phyloP scores from a whole-genome alignment of 2,329 filamentous ascomycete species.

The Epichloe brachyelytri region DNA sequence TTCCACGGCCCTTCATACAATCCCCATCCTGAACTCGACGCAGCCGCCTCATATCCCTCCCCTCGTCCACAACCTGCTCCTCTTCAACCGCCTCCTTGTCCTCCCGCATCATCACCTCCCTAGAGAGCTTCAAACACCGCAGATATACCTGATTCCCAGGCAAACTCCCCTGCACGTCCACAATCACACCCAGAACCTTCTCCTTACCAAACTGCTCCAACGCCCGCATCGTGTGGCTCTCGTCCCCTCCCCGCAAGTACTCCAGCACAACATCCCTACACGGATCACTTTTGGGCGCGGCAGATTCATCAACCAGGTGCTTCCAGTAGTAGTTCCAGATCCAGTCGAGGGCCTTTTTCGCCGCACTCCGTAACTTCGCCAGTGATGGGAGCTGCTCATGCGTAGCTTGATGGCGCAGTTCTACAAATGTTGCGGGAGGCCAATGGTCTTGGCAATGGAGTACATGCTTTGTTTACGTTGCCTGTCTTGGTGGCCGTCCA shows the following conservation, averaged over 20 bases:
- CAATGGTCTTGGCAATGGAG: slow-evolving; percentile 53
- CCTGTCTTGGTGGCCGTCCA: slow-evolving; percentile 60
- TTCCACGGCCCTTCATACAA: slow-evolving; percentile 40
- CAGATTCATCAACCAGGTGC: slow-evolving; percentile 24
- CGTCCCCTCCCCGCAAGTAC: slow-evolving; percentile 26
- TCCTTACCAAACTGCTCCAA: slow-evolving; percentile 24
- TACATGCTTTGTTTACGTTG: slow-evolving; percentile 61
- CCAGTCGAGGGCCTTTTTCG: slow-evolving; percentile 62
- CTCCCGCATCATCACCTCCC: slow-evolving; percentile 23
- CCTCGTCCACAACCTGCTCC: slow-evolving; percentile 4
- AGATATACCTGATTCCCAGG: slow-evolving; percentile 31
- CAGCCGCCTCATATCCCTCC: slow-evolving; percentile 3
- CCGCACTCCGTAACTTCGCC: slow-evolving; percentile 55
- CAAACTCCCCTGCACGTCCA: slow-evolving; percentile 25
- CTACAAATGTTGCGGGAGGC: slow-evolving; percentile 67
- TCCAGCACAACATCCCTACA: slow-evolving; percentile 24
- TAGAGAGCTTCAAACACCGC: slow-evolving; percentile 30
- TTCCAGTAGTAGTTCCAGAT: slow-evolving; percentile 85
- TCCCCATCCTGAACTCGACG: slow-evolving; percentile 28
- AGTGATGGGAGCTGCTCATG: slow-evolving; percentile 78
- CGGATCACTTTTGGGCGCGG: slow-evolving; percentile 8
- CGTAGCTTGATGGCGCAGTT: slow-evolving; percentile 78
- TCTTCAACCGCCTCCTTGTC: slow-evolving; percentile 4
- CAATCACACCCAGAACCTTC: slow-evolving; percentile 24
- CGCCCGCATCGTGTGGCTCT: slow-evolving; percentile 15